phyloP scores from a whole-genome alignment of 768 basidiomycete species.

The Leccinum rimulosum region DNA sequence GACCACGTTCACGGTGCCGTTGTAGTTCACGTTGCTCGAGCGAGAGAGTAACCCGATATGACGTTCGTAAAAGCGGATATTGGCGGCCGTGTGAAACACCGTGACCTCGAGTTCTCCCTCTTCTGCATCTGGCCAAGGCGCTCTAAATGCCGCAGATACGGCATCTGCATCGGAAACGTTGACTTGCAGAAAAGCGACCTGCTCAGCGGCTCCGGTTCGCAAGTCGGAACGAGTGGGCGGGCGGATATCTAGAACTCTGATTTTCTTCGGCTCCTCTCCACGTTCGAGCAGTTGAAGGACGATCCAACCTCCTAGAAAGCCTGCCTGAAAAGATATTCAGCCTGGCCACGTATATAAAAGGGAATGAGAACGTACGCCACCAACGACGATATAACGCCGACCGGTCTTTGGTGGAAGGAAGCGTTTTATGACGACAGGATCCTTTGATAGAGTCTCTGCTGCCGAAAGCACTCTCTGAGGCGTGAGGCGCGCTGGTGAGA shows the following conservation, averaged over 20 bases:
- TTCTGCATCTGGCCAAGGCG: conserved; percentile 52
- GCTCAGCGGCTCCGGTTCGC: conserved; percentile 45
- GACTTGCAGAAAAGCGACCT: conserved; percentile 55
- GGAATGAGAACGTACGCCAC: conserved; percentile 51
- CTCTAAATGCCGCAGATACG: conserved; percentile 58
- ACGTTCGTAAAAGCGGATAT: conserved; percentile 76
- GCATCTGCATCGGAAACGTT: conserved; percentile 55
- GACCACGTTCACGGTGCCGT: conserved; percentile 66
- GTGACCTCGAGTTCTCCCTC: conserved; percentile 41
- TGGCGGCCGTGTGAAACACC: conserved; percentile 75
- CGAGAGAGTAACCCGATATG: conserved; percentile 45
- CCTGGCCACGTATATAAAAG: neutral
- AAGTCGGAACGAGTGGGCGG: conserved; percentile 57
- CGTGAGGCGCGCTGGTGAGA: conserved; percentile 54
- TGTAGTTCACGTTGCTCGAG: conserved; percentile 63
- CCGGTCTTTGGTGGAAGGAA: conserved; percentile 68
- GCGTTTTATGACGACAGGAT: conserved; percentile 37
- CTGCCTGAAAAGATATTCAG: conserved; percentile 43
- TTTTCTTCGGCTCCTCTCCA: conserved; percentile 64
- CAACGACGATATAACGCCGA: conserved; percentile 71
- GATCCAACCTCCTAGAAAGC: conserved; percentile 79
- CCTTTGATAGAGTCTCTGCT: conserved; percentile 36
- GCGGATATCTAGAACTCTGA: conserved; percentile 68
- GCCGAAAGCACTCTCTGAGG: conserved; percentile 40
- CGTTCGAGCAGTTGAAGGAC: conserved; percentile 63